A percentile compares a stretch with the other conserved stretches of the same genome.
Evolutionary conservation across 2,329 filamentous ascomycete genomes (phyloP).

Genomic region (Ascochyta clinopodiicola): DNA sequence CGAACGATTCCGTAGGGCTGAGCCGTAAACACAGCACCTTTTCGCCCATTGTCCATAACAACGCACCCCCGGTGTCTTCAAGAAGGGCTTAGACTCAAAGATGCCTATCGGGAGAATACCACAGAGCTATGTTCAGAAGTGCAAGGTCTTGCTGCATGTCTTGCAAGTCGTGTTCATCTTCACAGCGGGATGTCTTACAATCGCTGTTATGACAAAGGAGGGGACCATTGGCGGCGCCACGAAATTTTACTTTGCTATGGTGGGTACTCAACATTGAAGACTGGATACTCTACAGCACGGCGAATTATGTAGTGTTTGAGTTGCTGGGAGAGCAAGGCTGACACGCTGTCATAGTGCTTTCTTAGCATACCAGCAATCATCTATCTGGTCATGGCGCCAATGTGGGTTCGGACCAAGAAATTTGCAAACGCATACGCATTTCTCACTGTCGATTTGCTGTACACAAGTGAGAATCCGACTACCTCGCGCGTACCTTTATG

Average conservation of each 20-base stretch:
- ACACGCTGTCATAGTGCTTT: conserved; percentile 59
- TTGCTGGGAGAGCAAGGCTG: conserved; percentile 18
- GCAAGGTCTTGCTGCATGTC: conserved; percentile 63
- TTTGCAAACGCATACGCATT: conserved; percentile 68
- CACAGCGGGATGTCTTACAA: conserved; percentile 63
- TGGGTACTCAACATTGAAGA: conserved; percentile 42
- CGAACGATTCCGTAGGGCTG: conserved; percentile 7
- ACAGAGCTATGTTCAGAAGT: conserved; percentile 58
- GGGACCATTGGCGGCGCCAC: conserved; percentile 61
- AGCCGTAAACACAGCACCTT: conserved; percentile 16
- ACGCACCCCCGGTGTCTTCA: conserved; percentile 7
- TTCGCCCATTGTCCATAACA: conserved; percentile 13
- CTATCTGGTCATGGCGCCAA: conserved; percentile 66
- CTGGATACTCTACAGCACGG: not conserved
- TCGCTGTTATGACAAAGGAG: conserved; percentile 64
- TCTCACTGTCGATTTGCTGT: conserved; percentile 61
- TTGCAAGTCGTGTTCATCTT: conserved; percentile 64
- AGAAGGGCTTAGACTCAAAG: conserved; percentile 10
- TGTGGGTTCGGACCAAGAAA: conserved; percentile 64
- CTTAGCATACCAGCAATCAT: conserved; percentile 64
- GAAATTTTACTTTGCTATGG: conserved; percentile 64
- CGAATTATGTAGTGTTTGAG: not conserved
- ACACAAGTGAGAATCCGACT: conserved; percentile 23
- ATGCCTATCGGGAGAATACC: conserved; percentile 50
- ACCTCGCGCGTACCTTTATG: not conserved